phyloP scores from a whole-genome alignment of 106 monocot species.

The Amphibolis antarctica region DNA sequence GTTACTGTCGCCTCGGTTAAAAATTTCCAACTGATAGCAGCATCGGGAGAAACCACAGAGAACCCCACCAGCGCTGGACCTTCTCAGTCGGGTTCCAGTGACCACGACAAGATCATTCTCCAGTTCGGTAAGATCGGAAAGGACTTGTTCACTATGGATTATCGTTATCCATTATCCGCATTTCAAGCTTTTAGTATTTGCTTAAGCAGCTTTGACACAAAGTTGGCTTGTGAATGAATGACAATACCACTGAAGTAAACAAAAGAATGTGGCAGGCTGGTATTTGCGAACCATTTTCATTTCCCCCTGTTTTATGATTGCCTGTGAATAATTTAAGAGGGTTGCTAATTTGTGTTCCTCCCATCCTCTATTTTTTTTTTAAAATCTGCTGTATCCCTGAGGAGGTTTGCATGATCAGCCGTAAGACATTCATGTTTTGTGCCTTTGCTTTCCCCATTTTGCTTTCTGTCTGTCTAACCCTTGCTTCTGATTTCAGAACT shows the following conservation, averaged over 20 bases:
- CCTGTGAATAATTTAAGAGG: no score
- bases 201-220: constrained; percentile 24
- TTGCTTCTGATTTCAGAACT: no score
- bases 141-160: constrained; percentile 23
- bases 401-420: no score
- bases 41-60: constrained; percentile 1
- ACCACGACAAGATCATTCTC: constrained; percentile 19
- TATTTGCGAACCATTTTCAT: no score
- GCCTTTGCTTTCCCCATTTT: no score
- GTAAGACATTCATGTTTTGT: no score
- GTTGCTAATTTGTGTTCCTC: no score
- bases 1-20: constrained; percentile 25
- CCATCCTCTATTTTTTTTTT: no score
- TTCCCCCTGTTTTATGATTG: no score
- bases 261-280: no score
- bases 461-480: no score
- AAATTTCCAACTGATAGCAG: constrained; percentile 21
- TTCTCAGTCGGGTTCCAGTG: constrained; percentile 2
- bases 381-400: no score
- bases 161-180: constrained; percentile 20
- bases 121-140: constrained; percentile 26
- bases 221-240: constrained; percentile 26
- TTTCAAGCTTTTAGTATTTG: constrained; percentile 24
- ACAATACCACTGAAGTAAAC: not conserved
- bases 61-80: not conserved